Evolutionary conservation across 306 rosid genomes (phyloP).

Genomic region (barrel medic (Medicago truncatula)): DNA sequence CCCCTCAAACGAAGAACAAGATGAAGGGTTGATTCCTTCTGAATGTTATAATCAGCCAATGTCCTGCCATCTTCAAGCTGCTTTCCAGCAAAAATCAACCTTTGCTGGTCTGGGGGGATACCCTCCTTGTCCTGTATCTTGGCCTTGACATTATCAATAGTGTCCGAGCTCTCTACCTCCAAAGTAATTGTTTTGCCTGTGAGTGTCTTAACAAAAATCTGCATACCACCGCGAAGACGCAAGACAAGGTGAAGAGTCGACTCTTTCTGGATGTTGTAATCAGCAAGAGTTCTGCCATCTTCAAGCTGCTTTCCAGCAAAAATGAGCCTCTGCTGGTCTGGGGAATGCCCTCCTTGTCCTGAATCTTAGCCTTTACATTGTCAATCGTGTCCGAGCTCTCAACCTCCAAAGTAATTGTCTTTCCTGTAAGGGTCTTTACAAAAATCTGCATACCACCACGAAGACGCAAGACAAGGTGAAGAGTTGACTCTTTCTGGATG

Average conservation of each 20-base stretch:
- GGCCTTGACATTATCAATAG: constrained; percentile 34
- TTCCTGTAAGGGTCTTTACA: constrained; percentile 32
- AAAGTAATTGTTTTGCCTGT: constrained; percentile 37
- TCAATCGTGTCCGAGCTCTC: constrained; percentile 43
- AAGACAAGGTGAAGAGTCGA: constrained; percentile 37
- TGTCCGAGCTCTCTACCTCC: constrained; percentile 41
- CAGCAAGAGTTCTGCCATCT: constrained; percentile 38
- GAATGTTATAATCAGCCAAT: constrained; percentile 37
- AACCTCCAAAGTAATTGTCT: constrained; percentile 38
- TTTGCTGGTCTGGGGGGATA: constrained; percentile 38
- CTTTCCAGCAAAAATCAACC: constrained; percentile 41
- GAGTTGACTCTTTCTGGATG: constrained; percentile 39
- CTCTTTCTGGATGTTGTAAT: constrained; percentile 41
- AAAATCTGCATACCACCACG: constrained; percentile 44
- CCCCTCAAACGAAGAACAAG: constrained; percentile 41
- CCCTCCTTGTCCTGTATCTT: constrained; percentile 42
- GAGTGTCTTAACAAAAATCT: constrained; percentile 34
- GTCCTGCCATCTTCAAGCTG: constrained; percentile 43
- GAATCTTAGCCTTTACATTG: constrained; percentile 39
- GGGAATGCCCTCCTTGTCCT: constrained; percentile 41
- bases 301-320: constrained; percentile 41
- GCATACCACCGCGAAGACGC: constrained; percentile 38
- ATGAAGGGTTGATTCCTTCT: constrained; percentile 33
- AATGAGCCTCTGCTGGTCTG: constrained; percentile 39
- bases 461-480: constrained; percentile 26